A percentile compares a stretch with the other conserved stretches of the same genome.
Evolutionary conservation across 2,329 filamentous ascomycete genomes (phyloP).

Genomic region (Trichoderma simmonsii): DNA sequence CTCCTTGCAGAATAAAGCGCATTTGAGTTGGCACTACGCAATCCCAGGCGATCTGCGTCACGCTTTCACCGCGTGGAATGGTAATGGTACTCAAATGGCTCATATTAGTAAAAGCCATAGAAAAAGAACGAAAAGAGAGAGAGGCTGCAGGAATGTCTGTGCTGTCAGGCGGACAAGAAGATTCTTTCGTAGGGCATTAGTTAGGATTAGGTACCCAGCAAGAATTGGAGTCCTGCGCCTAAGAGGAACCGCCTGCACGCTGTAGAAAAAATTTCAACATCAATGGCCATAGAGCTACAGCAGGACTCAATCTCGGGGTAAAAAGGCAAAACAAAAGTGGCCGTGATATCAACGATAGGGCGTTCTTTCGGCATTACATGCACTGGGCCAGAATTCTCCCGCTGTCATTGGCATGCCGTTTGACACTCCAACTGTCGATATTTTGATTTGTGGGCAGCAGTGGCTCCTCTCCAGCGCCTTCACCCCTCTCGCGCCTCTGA

Average conservation of each 20-base stretch:
- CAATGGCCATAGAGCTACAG: neutral
- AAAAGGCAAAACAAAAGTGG: neutral
- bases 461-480: conserved; percentile 18
- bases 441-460: conserved; percentile 16
- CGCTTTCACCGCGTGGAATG: neutral
- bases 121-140: neutral
- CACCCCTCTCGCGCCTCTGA: conserved; percentile 14
- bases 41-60: neutral
- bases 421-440: neutral
- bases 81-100: neutral
- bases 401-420: neutral
- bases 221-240: neutral
- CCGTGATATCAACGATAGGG: neutral
- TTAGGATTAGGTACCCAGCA: neutral
- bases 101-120: neutral
- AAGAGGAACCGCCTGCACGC: neutral
- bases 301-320: neutral
- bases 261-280: neutral
- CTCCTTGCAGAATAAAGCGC: conserved; percentile 9
- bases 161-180: neutral
- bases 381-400: neutral
- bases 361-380: neutral
- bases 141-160: neutral
- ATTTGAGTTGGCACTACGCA: neutral
- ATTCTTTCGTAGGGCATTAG: neutral